Evolutionary conservation across 129 eudicot species (phyloP).

Genomic region (Deinandra increscens): DNA sequence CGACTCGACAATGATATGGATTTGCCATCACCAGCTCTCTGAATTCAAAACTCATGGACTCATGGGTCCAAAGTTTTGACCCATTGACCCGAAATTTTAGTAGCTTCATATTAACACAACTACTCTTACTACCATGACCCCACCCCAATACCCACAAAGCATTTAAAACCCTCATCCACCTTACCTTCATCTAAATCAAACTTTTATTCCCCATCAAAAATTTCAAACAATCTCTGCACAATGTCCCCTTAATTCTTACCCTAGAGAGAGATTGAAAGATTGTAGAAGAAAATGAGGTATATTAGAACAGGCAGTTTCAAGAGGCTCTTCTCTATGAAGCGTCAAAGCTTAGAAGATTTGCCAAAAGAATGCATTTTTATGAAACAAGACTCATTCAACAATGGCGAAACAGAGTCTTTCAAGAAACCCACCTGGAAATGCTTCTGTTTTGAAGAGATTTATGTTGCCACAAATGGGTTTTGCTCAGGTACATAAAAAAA

Average conservation of each 20-base stretch:
- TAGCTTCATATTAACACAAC: slow-evolving; percentile 27
- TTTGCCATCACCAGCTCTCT: slow-evolving; percentile 32
- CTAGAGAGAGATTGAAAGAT: slow-evolving; percentile 25
- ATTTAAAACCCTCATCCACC: slow-evolving; percentile 41
- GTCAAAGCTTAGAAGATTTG: slow-evolving; percentile 57
- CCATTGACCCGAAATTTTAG: slow-evolving; percentile 33
- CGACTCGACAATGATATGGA: slow-evolving; percentile 33
- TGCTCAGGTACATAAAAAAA: slow-evolving; percentile 54
- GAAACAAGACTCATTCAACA: slow-evolving; percentile 35
- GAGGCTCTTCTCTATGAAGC: slow-evolving; percentile 72
- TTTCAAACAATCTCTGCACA: slow-evolving; percentile 27
- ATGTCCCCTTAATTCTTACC: slow-evolving; percentile 40
- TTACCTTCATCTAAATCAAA: slow-evolving; percentile 23
- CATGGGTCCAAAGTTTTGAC: slow-evolving; percentile 39
- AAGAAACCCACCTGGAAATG: slow-evolving; percentile 80
- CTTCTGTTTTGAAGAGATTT: slow-evolving; percentile 80
- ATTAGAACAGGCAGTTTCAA: slow-evolving; percentile 77
- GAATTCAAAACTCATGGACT: slow-evolving; percentile 29
- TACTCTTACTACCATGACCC: slow-evolving; percentile 5
- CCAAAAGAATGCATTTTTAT: slow-evolving; percentile 38
- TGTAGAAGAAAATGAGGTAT: slow-evolving; percentile 51
- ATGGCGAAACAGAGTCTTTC: slow-evolving; percentile 38
- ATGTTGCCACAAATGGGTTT: slow-evolving; percentile 76
- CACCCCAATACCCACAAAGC: slow-evolving; percentile 13
- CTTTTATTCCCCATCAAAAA: slow-evolving; percentile 18